These are phyloP conservation scores for Aspergillus sparsus DNA, from an alignment of 495 filamentous ascomycete genomes.

Conservation along the genomic window DNA sequence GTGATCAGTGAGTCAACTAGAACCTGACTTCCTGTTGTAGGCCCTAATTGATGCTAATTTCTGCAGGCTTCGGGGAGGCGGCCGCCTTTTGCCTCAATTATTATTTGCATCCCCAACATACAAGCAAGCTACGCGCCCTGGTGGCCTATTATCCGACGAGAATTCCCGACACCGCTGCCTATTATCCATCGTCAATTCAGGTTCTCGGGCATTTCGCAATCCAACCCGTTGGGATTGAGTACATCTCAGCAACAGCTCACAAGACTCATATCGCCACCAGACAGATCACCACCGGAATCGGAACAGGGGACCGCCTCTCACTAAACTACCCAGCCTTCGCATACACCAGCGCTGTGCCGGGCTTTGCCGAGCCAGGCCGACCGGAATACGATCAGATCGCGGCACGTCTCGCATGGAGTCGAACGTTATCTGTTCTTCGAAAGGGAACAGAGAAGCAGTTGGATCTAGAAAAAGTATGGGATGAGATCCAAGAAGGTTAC, in stretches of 20 bases:
- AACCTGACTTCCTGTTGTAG: too few species aligned
- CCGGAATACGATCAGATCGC: neutral
- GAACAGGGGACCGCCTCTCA: neutral
- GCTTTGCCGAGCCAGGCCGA: conserved; percentile 12
- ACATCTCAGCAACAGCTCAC: neutral
- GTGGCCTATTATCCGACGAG: conserved; percentile 8
- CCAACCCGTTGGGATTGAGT: neutral
- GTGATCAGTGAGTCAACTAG: neutral
- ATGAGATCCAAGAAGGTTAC: conserved; percentile 2
- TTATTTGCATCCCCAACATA: neutral
- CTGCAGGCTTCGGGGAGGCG: conserved; percentile 7
- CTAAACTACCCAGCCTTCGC: neutral
- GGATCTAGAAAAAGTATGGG: conserved; percentile 7
- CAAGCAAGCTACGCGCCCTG: conserved; percentile 5
- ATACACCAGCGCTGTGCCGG: conserved; percentile 6
- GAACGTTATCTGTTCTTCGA: neutral
- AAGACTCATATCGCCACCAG: neutral
- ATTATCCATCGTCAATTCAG: neutral
- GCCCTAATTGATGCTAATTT: neutral
- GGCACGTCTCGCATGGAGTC: conserved; percentile 4
- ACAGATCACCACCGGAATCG: neutral
- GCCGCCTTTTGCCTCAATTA: neutral
- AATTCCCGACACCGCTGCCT: neutral
- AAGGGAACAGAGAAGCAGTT: neutral
- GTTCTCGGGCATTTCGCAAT: conserved; percentile 4